Evolutionary conservation across 257 asterid genomes (phyloP).

Genomic region (Solanum clarkiae): DNA sequence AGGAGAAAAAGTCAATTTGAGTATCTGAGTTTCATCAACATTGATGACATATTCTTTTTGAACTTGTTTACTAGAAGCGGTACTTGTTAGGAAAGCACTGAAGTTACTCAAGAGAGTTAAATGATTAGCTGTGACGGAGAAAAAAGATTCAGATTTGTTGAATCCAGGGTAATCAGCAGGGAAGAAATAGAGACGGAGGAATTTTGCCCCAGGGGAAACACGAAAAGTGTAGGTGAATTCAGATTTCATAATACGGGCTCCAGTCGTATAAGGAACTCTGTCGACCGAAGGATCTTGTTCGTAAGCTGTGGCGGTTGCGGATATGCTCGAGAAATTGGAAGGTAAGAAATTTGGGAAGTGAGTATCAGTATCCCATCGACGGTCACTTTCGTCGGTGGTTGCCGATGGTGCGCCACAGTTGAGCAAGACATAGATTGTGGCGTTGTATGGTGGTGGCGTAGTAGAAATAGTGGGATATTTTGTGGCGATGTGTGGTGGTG

Average conservation of each 20-base stretch:
- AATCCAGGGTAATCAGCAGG: conserved; percentile 14
- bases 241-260: conserved; percentile 26
- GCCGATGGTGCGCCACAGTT: conserved; percentile 25
- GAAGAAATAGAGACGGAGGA: conserved; percentile 51
- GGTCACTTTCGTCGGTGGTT: neutral
- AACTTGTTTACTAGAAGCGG: neutral
- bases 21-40: conserved; percentile 5
- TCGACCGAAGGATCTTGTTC: neutral
- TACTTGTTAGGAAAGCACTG: conserved; percentile 10
- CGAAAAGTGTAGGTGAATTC: conserved; percentile 29
- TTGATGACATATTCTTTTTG: conserved; percentile 19
- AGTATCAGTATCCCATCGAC: conserved; percentile 35
- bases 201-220: conserved; percentile 27
- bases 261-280: conserved; percentile 13
- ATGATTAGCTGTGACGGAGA: conserved; percentile 26
- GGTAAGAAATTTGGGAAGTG: conserved; percentile 10
- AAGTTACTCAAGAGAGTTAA: conserved; percentile 29
- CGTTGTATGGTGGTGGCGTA: neutral
- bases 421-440: conserved; percentile 29
- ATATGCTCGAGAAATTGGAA: neutral
- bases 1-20: conserved; percentile 27
- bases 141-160: neutral
- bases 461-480: neutral
- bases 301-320: conserved; percentile 3
- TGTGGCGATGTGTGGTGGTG: no score